Evolutionary conservation across 1,284 basidiomycete species (phyloP).

Genomic region (Microbotryum intermedium): DNA sequence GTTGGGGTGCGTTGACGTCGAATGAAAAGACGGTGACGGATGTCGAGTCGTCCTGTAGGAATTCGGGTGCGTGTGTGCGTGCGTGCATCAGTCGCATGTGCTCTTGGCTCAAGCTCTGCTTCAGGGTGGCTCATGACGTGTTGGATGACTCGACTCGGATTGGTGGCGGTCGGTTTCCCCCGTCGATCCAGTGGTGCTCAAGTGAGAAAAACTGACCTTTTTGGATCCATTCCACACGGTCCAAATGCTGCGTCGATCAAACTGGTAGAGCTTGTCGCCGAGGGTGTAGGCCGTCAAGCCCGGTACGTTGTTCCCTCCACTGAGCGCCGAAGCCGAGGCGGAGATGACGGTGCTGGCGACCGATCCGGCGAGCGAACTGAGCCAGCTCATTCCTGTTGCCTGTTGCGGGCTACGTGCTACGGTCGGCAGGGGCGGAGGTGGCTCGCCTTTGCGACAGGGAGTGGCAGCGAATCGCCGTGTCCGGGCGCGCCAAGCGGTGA

Average conservation of each 20-base stretch:
- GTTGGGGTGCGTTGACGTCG: background rate
- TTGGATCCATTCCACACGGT: slow-evolving; percentile 79
- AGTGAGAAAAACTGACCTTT: slow-evolving; percentile 51
- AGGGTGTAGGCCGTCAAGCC: slow-evolving; percentile 54
- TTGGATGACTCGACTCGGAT: background rate
- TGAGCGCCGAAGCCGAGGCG: slow-evolving; percentile 17
- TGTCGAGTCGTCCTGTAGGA: slow-evolving; percentile 69
- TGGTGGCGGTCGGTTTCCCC: background rate
- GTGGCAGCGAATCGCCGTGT: too few relatives aligned
- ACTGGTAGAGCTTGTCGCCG: slow-evolving; percentile 61
- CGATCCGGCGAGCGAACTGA: background rate
- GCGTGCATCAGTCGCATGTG: background rate
- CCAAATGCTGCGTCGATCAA: slow-evolving; percentile 66
- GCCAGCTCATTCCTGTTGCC: background rate
- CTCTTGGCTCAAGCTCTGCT: background rate
- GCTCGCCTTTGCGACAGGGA: too few relatives aligned
- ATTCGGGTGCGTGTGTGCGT: too few relatives aligned
- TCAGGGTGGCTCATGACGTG: background rate
- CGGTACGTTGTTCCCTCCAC: slow-evolving; percentile 18
- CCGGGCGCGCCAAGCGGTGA: too few relatives aligned
- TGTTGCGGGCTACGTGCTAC: too few relatives aligned
- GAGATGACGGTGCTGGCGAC: slow-evolving; percentile 18
- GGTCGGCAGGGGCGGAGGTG: too few relatives aligned
- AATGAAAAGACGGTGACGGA: slow-evolving; percentile 79
- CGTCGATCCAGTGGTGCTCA: background rate